Percentiles rank a stretch among this genome's conserved stretches.
phyloP scores from a whole-genome alignment of 768 basidiomycete species.

The Phylloporus sp. region DNA sequence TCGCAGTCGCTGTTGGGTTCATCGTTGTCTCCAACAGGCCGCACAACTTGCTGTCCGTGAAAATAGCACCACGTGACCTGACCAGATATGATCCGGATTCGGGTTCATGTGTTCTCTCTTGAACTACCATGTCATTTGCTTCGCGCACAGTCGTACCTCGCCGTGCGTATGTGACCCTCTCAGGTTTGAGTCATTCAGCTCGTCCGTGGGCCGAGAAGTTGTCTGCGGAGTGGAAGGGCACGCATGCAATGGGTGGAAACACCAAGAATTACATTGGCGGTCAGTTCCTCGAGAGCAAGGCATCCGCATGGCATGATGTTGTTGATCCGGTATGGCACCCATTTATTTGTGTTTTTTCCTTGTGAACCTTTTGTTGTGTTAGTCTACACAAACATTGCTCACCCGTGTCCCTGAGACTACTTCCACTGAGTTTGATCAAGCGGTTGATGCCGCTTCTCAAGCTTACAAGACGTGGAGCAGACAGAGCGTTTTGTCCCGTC shows the following conservation, averaged over 20 bases:
- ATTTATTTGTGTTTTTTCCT: not conserved
- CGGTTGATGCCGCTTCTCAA: conserved; percentile 75
- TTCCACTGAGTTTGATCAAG: conserved; percentile 70
- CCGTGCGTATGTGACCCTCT: conserved; percentile 43
- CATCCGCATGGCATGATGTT: conserved; percentile 79
- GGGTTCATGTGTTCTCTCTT: not conserved
- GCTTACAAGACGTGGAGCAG: conserved; percentile 90
- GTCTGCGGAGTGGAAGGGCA: conserved; percentile 81
- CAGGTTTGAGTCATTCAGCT: conserved; percentile 52
- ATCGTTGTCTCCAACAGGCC: conserved; percentile 6
- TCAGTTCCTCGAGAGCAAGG: conserved; percentile 79
- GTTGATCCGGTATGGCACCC: conserved; percentile 72
- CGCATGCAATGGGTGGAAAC: conserved; percentile 75
- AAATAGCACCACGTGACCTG: conserved; percentile 13
- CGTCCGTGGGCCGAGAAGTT: conserved; percentile 64
- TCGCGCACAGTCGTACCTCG: conserved; percentile 13
- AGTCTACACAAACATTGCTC: conserved; percentile 91
- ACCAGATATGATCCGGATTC: conserved; percentile 5
- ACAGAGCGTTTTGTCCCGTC: conserved; percentile 80
- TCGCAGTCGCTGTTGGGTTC: conserved; percentile 14
- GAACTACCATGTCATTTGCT: conserved; percentile 20
- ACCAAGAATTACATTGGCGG: conserved; percentile 94
- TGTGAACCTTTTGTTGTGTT: not conserved
- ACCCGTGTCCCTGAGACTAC: conserved; percentile 91
- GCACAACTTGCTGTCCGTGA: not conserved